phyloP scores from a whole-genome alignment of 306 rosid species.

The Hippophae gyantsensis region DNA sequence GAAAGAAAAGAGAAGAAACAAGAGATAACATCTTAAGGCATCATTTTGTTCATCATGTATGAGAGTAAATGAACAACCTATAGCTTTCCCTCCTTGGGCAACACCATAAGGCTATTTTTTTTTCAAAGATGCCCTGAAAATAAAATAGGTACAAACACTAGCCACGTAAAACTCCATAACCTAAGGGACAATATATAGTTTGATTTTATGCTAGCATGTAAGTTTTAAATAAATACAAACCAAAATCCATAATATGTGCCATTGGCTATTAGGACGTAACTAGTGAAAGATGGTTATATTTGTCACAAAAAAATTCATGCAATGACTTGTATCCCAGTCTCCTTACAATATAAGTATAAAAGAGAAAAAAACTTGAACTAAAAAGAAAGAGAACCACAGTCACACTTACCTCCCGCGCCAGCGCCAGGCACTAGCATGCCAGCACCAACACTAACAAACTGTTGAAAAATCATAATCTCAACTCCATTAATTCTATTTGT shows the following conservation, averaged over 20 bases:
- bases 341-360: not conserved
- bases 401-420: constrained; percentile 53
- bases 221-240: too few relatives aligned
- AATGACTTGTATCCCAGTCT: not conserved
- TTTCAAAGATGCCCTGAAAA: too few relatives aligned
- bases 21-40: not conserved
- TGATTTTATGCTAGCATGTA: too few relatives aligned
- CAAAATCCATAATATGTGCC: too few relatives aligned
- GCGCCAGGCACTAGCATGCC: too few relatives aligned
- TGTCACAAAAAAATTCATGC: not conserved
- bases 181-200: too few relatives aligned
- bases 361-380: not conserved
- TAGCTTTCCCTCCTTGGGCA: not conserved
- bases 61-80: not conserved
- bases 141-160: too few relatives aligned
- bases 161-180: too few relatives aligned
- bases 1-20: not conserved
- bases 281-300: not conserved
- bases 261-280: too few relatives aligned
- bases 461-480: too few relatives aligned
- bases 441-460: too few relatives aligned
- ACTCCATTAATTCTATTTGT: too few relatives aligned
- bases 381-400: constrained; percentile 3
- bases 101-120: not conserved
- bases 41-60: not conserved